Evolutionary conservation across 192 early-diverging fungal species (phyloP), one percentile per base, ranked within the genome.

Genomic region (Podila minutissima): DNA sequence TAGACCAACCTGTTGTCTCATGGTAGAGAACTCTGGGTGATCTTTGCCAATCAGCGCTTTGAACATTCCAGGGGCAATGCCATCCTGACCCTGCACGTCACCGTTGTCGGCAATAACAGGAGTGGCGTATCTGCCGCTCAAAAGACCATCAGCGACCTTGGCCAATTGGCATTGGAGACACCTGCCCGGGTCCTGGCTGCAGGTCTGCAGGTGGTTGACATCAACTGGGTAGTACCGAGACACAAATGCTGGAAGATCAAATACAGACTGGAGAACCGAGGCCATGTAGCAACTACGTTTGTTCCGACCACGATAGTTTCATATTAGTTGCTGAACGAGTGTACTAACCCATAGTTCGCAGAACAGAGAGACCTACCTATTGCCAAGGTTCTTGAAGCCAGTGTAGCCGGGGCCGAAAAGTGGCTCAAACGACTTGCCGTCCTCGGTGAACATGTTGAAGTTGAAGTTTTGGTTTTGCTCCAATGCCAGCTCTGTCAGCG

Each of bases 391-490:
- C 69, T 88, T 92, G 29, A 99, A 87, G 8, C 98, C 98, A 26
- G 97, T 98, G 76, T 92, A 92, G 2, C 97, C 95, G 22, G 96
- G 92, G 8, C 97, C 97, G 66, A 94, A 97, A 24, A 95, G 82
- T 0, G 96, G 93, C 20, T 89, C 86, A 62, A 97, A 86, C 29
- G 91, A 86, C 68, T 94, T 91, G 51, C 98, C 98, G 75, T 99
- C 98, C 35, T 96, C 94, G 4, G 95, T 97, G 5, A 93, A 94
- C 98, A 99, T 99, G 77, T 92, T 95, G 76, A 98, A 98, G 72
- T 98, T 95, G 88, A 98, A 98, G 82, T 94, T 94, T 63, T 96
- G 85, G 77, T 99, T 99, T 76, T 98, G 94, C 63, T 98, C 98
- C 66, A 99, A 82, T 89, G 98, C 93, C 89, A 99, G 84, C 83